Percentiles rank a stretch among this genome's conserved stretches.
Conservation (phyloP, 306 rosid genomes). For the Citrullus colocynthis region DNA sequence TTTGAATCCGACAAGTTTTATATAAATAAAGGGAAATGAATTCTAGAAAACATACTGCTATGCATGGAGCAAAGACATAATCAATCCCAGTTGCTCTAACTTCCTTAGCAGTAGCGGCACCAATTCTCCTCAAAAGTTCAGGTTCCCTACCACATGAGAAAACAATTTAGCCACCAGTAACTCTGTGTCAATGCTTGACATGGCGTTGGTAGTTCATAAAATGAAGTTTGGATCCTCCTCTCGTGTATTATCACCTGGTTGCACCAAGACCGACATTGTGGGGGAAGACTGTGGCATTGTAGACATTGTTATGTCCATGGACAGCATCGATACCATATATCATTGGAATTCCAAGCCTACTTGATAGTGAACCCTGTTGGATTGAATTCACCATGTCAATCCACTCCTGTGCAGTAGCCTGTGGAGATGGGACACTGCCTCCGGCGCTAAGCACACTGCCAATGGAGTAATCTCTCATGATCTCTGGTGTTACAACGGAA, state of each 20-base stretch:
- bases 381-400: conserved; percentile 2
- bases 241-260: not conserved
- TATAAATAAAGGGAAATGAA: not conserved
- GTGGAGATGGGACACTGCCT: not conserved
- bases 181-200: not conserved
- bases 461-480: conserved; percentile 8
- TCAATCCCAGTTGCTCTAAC: conserved; percentile 10
- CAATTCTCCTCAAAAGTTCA: conserved; percentile 7
- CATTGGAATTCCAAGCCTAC: conserved; percentile 9
- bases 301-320: not conserved
- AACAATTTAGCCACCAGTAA: not conserved
- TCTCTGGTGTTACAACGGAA: not conserved
- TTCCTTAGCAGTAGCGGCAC: conserved; percentile 10
- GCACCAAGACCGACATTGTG: conserved; percentile 1
- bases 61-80: conserved; percentile 12
- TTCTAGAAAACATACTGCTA: conserved; percentile 2
- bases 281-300: conserved; percentile 1
- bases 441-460: conserved; percentile 9
- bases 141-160: conserved; percentile 3
- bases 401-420: conserved; percentile 4
- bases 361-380: not conserved
- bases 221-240: not conserved
- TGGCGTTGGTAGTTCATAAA: not conserved
- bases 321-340: conserved; percentile 9
- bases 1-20: not conserved